A percentile compares a stretch with the other conserved stretches of the same genome.
phyloP scores from a whole-genome alignment of 495 filamentous ascomycete genomes.

The Beverwykella pulmonaria region DNA sequence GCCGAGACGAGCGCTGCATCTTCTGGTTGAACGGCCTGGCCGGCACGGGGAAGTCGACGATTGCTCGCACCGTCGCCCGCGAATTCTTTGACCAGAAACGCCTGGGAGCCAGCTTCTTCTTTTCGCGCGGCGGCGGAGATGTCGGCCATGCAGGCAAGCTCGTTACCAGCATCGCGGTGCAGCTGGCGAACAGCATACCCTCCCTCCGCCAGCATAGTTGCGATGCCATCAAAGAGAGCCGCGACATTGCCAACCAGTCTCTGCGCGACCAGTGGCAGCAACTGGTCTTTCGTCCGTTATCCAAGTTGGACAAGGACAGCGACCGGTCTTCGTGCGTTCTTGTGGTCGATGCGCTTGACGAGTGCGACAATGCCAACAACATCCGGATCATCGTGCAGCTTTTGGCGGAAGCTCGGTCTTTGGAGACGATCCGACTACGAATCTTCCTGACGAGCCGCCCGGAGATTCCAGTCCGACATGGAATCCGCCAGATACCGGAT shows the following conservation, averaged over 20 bases:
- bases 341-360: slow-evolving; percentile 47
- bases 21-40: slow-evolving; percentile 47
- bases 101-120: slow-evolving; percentile 44
- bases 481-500: slow-evolving; percentile 13
- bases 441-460: slow-evolving; percentile 47
- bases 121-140: slow-evolving; percentile 24
- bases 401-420: slow-evolving; percentile 33
- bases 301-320: background rate
- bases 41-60: slow-evolving; percentile 33
- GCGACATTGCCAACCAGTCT: slow-evolving; percentile 13
- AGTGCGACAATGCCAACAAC: slow-evolving; percentile 41
- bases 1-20: slow-evolving; percentile 23
- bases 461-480: slow-evolving; percentile 38
- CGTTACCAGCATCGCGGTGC: slow-evolving; percentile 37
- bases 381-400: slow-evolving; percentile 39
- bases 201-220: background rate
- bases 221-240: slow-evolving; percentile 10
- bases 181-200: slow-evolving; percentile 26
- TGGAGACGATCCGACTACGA: slow-evolving; percentile 31
- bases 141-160: slow-evolving; percentile 31
- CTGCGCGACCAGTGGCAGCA: slow-evolving; percentile 15
- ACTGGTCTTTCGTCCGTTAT: slow-evolving; percentile 10
- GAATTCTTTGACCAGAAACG: slow-evolving; percentile 3
- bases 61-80: slow-evolving; percentile 20
- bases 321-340: slow-evolving; percentile 10